Base-by-base conservation (phyloP, 768 basidiomycete genomes). In the Suillus subluteus region DNA sequence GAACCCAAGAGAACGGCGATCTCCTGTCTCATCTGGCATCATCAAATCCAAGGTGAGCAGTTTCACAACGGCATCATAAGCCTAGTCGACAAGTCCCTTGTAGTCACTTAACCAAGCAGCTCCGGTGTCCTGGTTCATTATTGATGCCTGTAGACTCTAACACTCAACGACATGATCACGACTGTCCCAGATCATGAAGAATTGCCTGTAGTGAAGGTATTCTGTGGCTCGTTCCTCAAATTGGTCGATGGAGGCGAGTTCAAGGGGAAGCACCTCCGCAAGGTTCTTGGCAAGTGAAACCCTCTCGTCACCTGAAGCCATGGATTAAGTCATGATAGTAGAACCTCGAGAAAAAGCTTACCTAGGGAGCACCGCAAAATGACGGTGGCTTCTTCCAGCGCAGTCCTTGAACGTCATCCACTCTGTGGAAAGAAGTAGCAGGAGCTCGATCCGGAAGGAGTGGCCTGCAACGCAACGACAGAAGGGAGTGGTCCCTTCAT, bases 341-440 rank as follows among this genome's bases (percentile, higher is more conserved):
- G 26, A 26, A 26, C 26, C 26, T 26, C 26, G 26, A 26, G 26
- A 26, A 26, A 26, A 26, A 26, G 26, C 26, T 26, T 26, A 26
- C 26, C 26, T 26, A 26, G 26, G 26, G 26, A 26, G 26, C 26
- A 86, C 21, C 96, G 88, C 65, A 95, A 74, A 66, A 98, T 91
- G 48, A 91, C 90, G 65, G 96, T 96, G 1, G 94, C 89, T 72
- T 96, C 94, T 72, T 92, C 88, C 11, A 98, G 79, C 0, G 96
- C 96, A 7, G 89, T 89, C 86, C 69, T 84, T 81, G 75, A 92
- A 92, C 0, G 87, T 91, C 62, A 96, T 92, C 97, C 97, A 99
- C 73, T 99, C 96, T 58, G 98, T 90, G 0, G 94, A 92, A 23
- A 95, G 87, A 37, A 97, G 83, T 11, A 98, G 81, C 59, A 92